Evolutionary conservation across 805 yeast genomes (phyloP).

Genomic region (Scheffersomyces spartinae): DNA sequence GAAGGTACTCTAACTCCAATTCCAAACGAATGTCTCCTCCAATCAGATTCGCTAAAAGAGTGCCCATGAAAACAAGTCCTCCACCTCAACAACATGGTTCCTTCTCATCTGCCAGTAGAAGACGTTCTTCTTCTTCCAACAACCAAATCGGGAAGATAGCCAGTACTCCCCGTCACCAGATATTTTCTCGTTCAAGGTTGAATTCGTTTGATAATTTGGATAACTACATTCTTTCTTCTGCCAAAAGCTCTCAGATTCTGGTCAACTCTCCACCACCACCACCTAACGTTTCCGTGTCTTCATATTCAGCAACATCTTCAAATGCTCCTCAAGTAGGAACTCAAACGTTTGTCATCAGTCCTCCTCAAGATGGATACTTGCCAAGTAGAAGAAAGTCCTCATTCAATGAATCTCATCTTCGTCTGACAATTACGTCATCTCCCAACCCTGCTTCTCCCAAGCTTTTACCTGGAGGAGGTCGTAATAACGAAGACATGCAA

Average conservation of each 20-base stretch:
- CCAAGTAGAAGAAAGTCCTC: slow-evolving; percentile 24
- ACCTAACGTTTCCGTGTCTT: slow-evolving; percentile 6
- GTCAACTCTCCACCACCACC: slow-evolving; percentile 24
- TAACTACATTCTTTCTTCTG: slow-evolving; percentile 29
- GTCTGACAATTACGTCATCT: slow-evolving; percentile 5
- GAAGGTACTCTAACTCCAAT: slow-evolving; percentile 2
- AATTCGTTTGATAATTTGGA: slow-evolving; percentile 32
- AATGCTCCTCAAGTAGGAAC: slow-evolving; percentile 2
- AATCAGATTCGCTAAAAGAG: slow-evolving; percentile 30
- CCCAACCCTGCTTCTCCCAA: slow-evolving; percentile 2
- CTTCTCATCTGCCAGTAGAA: slow-evolving; percentile 8
- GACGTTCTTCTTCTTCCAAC: slow-evolving; percentile 18
- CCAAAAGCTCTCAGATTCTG: slow-evolving; percentile 21
- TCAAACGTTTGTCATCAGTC: too few species aligned
- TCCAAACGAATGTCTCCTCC: slow-evolving; percentile 3
- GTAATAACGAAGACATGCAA: slow-evolving; percentile 1
- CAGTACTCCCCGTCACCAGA: slow-evolving; percentile 20
- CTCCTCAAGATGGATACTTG: too few species aligned
- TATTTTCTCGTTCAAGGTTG: slow-evolving; percentile 20
- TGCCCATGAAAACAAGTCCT: slow-evolving; percentile 25
- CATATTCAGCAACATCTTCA: slow-evolving; percentile 3
- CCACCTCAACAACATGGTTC: slow-evolving; percentile 15
- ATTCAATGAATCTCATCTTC: slow-evolving; percentile 26
- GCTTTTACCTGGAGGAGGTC: not conserved
- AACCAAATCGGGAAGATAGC: slow-evolving; percentile 2